phyloP scores from a whole-genome alignment of 139 green algal species.

The Volvox africanus region DNA sequence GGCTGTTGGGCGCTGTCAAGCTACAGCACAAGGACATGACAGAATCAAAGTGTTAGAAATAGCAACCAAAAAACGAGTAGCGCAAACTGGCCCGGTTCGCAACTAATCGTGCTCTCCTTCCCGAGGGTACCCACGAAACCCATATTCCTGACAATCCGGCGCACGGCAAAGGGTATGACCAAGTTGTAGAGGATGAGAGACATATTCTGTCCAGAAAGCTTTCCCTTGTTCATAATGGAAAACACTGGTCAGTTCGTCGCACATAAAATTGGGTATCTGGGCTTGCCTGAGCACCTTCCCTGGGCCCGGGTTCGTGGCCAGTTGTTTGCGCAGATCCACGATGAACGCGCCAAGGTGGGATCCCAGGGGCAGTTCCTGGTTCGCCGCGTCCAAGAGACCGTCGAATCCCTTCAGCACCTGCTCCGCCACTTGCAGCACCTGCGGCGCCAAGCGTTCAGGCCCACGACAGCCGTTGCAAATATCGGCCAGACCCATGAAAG shows the following conservation, averaged over 20 bases:
- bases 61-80: too few species aligned
- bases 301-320: constrained; percentile 45
- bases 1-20: constrained; percentile 44
- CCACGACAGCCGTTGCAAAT: not conserved
- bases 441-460: not conserved
- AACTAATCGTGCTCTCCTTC: too few species aligned
- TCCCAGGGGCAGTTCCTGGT: constrained; percentile 54
- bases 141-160: too few species aligned
- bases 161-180: too few species aligned
- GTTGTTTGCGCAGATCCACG: constrained; percentile 52
- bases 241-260: too few species aligned
- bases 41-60: not conserved
- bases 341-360: constrained; percentile 65
- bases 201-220: too few species aligned
- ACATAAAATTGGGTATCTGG: too few species aligned
- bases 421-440: constrained; percentile 76
- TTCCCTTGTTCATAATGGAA: too few species aligned
- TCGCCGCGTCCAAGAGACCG: constrained; percentile 37
- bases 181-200: too few species aligned
- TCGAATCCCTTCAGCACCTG: constrained; percentile 67
- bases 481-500: not conserved
- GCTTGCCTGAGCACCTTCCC: constrained; percentile 57
- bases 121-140: too few species aligned
- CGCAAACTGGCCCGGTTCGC: too few species aligned
- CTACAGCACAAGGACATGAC: constrained; percentile 8